Percentiles rank a stretch among this genome's conserved stretches.
phyloP scores from a whole-genome alignment of 2,329 filamentous ascomycete species.

The Ophiostoma ips region DNA sequence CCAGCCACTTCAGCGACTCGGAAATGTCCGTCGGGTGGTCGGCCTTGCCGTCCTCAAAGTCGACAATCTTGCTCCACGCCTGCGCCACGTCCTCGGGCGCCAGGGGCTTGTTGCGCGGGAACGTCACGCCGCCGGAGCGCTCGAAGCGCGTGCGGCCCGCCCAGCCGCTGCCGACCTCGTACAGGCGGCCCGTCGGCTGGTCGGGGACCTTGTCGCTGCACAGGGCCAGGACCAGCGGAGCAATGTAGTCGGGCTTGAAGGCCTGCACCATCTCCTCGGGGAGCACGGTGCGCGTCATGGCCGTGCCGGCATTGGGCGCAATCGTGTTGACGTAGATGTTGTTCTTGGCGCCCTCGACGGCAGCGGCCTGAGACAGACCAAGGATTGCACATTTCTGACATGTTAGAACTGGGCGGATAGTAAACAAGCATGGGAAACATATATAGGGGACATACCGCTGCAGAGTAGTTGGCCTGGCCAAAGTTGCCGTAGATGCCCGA shows the following conservation, averaged over 20 bases:
- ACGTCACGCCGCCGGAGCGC: conserved; percentile 74
- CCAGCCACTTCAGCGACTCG: conserved; percentile 61
- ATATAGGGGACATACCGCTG: conserved; percentile 32
- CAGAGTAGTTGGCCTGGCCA: conserved; percentile 93
- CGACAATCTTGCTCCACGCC: conserved; percentile 63
- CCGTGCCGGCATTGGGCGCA: conserved; percentile 89
- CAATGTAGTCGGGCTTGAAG: conserved; percentile 98
- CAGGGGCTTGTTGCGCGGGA: conserved; percentile 72
- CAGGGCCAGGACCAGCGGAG: conserved; percentile 78
- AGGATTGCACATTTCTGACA: conserved; percentile 68
- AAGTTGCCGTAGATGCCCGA: conserved; percentile 99
- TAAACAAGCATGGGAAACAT: conserved; percentile 34
- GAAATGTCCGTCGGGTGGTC: conserved; percentile 72
- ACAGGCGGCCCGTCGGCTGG: conserved; percentile 72
- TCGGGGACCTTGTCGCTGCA: conserved; percentile 74
- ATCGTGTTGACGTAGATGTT: conserved; percentile 98
- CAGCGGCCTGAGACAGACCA: conserved; percentile 84
- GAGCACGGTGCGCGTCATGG: conserved; percentile 87
- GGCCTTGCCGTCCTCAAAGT: conserved; percentile 77
- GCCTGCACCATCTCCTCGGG: conserved; percentile 96
- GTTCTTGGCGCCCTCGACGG: conserved; percentile 88
- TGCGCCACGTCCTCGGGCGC: conserved; percentile 73
- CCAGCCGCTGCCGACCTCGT: conserved; percentile 94
- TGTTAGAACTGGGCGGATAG: background rate
- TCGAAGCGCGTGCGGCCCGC: conserved; percentile 88